Percentiles rank a stretch among this genome's conserved stretches.
Conservation (phyloP, 192 early-diverging fungal species). For the Coemansia sp. region DNA sequence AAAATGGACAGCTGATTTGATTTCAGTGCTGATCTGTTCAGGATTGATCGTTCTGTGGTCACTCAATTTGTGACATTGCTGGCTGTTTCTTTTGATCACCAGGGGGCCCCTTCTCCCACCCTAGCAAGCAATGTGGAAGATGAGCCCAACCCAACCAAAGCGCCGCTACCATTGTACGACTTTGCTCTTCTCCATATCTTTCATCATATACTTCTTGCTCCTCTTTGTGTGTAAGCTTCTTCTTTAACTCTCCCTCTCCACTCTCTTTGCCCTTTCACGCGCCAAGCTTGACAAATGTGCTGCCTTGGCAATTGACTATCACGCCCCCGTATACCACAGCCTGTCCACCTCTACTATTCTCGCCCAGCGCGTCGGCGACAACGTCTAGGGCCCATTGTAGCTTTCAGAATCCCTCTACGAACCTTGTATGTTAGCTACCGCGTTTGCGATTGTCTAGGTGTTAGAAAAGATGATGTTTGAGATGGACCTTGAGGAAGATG, state of each 20-base stretch:
- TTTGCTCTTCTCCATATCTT: not conserved
- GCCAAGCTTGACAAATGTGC: constrained; percentile 19
- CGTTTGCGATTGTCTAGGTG: not conserved
- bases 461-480: constrained; percentile 40
- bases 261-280: not conserved
- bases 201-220: not conserved
- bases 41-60: not conserved
- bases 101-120: not conserved
- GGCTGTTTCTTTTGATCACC: not conserved
- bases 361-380: not conserved
- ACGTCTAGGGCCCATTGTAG: not conserved
- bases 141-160: not conserved
- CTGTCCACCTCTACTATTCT: not conserved
- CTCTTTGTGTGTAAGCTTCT: not conserved
- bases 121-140: not conserved
- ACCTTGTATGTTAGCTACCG: not conserved
- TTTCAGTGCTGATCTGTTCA: too few relatives aligned
- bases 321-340: constrained; percentile 17
- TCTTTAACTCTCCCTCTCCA: not conserved
- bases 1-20: not conserved
- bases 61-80: not conserved
- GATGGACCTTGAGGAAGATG: constrained; percentile 42
- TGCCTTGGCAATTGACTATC: constrained; percentile 33
- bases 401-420: not conserved
- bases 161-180: not conserved